Evolutionary conservation across 2,329 filamentous ascomycete genomes (phyloP), one percentile per base, ranked within the genome.

Genomic region (Lachnellula subtilissima): DNA sequence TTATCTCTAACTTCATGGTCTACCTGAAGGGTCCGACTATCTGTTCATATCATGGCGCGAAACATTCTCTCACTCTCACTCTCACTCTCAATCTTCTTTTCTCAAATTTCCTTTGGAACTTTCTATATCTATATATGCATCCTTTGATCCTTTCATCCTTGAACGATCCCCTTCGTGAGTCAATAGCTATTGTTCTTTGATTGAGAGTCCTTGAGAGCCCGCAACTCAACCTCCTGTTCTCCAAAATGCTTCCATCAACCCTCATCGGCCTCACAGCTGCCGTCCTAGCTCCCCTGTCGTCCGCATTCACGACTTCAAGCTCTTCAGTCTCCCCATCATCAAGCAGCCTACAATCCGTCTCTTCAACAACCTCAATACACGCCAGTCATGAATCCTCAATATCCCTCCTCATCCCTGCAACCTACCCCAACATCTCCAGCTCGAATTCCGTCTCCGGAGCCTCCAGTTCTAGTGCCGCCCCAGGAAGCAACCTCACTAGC

Each of bases 191-290:
- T 32, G 4, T 32, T 32, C 28, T 32, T 32, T 32, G 28, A 32
- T 32, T 32, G 28, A 28, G 28, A 28, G 7, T 28, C 8, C 28
- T 35, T 32, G 35, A 40, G n/a, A 40, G 15, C 15, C 15, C 36
- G 22, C 11, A 4, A 28, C 35, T 35, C 32, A 15, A 35, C 28
- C 36, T 45, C 36, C n/a, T 19, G 5, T 14, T 12, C 6, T 22
- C 23, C 19, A 45, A n/a, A 45, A 56, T 56, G 51, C 54, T 56
- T 50, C 45, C 51, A 23, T n/a, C 22, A 47, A 17, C 6, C 12
- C 17, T 14, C 45, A 14, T 17, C 12, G 2, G n/a, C 45, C 28
- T 32, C 28, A 32, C 28, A 32, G 28, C 28, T 32, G 28, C 28
- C 28, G 8, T 32, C 8, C 28, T 32, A 32, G 28, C 28, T 32